These are phyloP conservation scores for Lyophyllum shimeji DNA, from an alignment of 768 basidiomycete species.

Conservation along the genomic window DNA sequence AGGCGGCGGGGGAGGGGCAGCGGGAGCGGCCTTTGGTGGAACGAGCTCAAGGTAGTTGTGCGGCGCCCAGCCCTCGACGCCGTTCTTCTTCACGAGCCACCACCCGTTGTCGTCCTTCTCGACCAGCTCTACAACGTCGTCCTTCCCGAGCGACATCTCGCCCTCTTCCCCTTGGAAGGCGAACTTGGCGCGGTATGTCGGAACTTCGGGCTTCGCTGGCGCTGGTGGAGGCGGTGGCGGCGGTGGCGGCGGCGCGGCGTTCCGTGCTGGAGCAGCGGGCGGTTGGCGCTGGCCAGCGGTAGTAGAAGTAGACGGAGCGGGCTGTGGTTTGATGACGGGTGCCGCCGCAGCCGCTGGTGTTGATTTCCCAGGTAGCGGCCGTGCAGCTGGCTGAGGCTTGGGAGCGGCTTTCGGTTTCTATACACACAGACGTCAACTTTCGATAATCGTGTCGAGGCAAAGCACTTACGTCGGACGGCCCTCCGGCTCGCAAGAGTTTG, in stretches of 20 bases:
- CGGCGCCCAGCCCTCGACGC: slow-evolving; percentile 91
- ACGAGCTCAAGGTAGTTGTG: slow-evolving; percentile 88
- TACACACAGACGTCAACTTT: background rate
- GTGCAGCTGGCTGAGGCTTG: slow-evolving; percentile 60
- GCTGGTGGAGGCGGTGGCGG: slow-evolving; percentile 52
- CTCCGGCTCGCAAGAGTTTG: slow-evolving; percentile 75
- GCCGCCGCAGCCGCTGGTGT: slow-evolving; percentile 33
- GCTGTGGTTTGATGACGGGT: slow-evolving; percentile 25
- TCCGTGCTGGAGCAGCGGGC: slow-evolving; percentile 38
- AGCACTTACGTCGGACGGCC: slow-evolving; percentile 57
- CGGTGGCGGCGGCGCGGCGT: slow-evolving; percentile 28
- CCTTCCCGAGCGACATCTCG: slow-evolving; percentile 87
- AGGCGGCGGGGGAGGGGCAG: slow-evolving; percentile 73
- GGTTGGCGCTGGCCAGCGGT: slow-evolving; percentile 22
- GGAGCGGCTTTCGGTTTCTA: slow-evolving; percentile 53
- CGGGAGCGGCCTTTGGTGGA: slow-evolving; percentile 60
- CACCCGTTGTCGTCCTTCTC: slow-evolving; percentile 96
- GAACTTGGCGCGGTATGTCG: slow-evolving; percentile 85
- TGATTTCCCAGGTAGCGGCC: slow-evolving; percentile 64
- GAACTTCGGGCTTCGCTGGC: slow-evolving; percentile 62
- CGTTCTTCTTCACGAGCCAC: slow-evolving; percentile 92
- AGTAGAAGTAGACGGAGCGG: slow-evolving; percentile 32
- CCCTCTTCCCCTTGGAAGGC: slow-evolving; percentile 92
- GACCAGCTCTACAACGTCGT: slow-evolving; percentile 87
- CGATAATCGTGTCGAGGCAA: background rate